Percentiles rank a stretch among this genome's conserved stretches.
Conservation (phyloP, 78 protist genomes). For the Dictyostelium firmibasis region DNA sequence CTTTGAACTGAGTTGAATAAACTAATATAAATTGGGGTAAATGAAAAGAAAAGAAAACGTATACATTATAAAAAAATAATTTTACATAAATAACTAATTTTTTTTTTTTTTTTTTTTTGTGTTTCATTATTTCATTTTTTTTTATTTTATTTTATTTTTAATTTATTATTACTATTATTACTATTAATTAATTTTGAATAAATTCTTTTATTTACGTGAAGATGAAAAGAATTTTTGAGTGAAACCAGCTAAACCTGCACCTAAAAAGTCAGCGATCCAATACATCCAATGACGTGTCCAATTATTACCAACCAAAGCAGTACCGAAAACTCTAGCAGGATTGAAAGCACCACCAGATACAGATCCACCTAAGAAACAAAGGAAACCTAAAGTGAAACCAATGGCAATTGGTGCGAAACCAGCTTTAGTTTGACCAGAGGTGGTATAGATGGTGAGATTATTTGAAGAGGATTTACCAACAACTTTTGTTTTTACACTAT, state of each 20-base stretch:
- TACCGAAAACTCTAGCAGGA: conserved; percentile 77
- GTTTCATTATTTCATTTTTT: no score
- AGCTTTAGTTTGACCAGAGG: conserved; percentile 76
- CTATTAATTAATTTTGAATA: no score
- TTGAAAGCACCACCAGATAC: conserved; percentile 86
- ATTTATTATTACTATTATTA: no score
- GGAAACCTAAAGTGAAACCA: conserved; percentile 87
- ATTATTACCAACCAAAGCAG: conserved; percentile 67
- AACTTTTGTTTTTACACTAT: conserved; percentile 52
- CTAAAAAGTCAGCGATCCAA: conserved; percentile 74
- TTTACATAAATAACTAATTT: no score
- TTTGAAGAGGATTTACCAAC: conserved; percentile 36
- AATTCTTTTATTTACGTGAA: background rate
- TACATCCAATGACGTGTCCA: conserved; percentile 65
- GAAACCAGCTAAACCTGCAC: conserved; percentile 76
- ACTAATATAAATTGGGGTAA: no score
- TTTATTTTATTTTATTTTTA: no score
- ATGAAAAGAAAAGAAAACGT: no score
- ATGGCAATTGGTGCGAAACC: conserved; percentile 86
- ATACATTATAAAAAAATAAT: no score
- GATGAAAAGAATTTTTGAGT: conserved; percentile 60
- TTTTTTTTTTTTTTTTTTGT: no score
- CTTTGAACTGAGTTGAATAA: no score
- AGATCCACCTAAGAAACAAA: conserved; percentile 77
- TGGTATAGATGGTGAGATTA: conserved; percentile 80